Base-by-base conservation (phyloP, 352 stramenopile genomes). In the Globisporangium parvum region DNA sequence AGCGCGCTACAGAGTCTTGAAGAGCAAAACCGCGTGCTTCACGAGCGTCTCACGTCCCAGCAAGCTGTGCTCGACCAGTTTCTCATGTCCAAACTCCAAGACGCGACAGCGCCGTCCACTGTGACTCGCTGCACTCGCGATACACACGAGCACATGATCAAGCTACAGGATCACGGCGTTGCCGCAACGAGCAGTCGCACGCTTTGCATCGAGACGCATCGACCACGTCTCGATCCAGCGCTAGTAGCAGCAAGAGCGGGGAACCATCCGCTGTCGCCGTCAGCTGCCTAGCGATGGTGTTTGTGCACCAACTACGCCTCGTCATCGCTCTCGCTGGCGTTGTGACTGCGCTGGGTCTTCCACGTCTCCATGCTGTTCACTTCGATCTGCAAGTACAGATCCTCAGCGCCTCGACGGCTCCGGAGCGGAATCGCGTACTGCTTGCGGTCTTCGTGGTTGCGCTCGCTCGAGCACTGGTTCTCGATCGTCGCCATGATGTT, bases 401-500 rank as follows among this genome's bases (percentile, higher is more conserved):
- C 65, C 14, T 77, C 69, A 37, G 70, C 64, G 1, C 61, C 69
- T 10, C 52, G 59, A 0, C 70, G 67, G 35, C 69, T 71, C 24
- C 72, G 57, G 33, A 80, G 53, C 11, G 65, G 63, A 8, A 85
- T 71, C 9, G 71, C 71, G 45, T 81, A 85, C 33, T 59, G 59
- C 37, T 71, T 66, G 40, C 74, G 65, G 18, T 65, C 60, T 2
- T 47, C 54, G 51, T 75, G 57, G 59, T 76, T 81, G 40, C 57
- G 67, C 11, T 67, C 63, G 0, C 51, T 39, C 9, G 63, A 61
- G 28, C 65, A 75, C 49, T 81, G 71, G 26, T 82, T 77, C 49
- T 85, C 71, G 56, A 82, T 81, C 3, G 71, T 73, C 14, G 67
- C 28, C 75, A 88, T 88, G 59, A 88, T 82, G 33, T 88, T 85